Conservation (phyloP, 257 asterid genomes). For the Solanum arcanum region DNA sequence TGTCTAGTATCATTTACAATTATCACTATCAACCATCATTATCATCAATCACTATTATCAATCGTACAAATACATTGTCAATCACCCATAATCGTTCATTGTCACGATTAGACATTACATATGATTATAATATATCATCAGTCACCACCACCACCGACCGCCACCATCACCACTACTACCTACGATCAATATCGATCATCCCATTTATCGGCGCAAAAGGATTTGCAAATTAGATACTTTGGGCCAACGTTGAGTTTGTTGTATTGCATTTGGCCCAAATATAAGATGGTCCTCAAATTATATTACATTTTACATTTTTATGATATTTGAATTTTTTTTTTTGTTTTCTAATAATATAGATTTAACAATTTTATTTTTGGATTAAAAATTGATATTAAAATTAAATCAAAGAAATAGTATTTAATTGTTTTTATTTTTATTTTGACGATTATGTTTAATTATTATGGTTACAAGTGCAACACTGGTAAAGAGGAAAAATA, state of each 20-base stretch:
- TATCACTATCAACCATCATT: not conserved
- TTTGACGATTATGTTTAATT: not conserved
- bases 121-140: no score
- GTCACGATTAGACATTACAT: not conserved
- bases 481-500: not conserved
- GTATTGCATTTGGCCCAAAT: not conserved
- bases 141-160: not conserved
- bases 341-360: not conserved
- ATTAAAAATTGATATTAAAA: not conserved
- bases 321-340: not conserved
- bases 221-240: not conserved
- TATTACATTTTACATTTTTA: not conserved
- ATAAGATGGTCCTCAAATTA: not conserved
- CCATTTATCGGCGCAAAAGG: not conserved
- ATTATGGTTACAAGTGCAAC: not conserved
- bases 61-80: not conserved
- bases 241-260: not conserved
- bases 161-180: not conserved
- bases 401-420: not conserved
- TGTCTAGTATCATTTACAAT: not conserved
- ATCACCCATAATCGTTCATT: not conserved
- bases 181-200: not conserved
- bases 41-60: not conserved
- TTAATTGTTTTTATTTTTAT: not conserved
- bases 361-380: not conserved